Evolutionary conservation across 108 stramenopile genomes (phyloP).

Genomic region (Nitzschia putrida): DNA sequence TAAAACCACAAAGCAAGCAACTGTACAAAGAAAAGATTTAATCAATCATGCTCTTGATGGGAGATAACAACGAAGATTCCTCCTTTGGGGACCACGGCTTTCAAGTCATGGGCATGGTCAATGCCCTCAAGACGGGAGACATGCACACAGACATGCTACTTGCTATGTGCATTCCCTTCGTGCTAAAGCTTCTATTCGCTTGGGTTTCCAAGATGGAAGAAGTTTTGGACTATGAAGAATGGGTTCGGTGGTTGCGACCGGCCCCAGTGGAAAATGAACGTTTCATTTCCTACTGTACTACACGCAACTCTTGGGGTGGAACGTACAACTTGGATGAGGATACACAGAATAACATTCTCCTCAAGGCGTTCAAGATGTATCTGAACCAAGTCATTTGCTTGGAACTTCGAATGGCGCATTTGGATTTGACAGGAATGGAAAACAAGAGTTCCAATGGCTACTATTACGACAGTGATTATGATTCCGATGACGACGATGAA

Average conservation of each 20-base stretch:
- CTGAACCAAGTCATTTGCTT: slow-evolving; percentile 37
- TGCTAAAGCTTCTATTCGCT: slow-evolving; percentile 38
- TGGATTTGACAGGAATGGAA: slow-evolving; percentile 39
- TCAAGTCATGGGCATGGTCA: slow-evolving; percentile 52
- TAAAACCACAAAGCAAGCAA: too few species aligned
- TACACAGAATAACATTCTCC: slow-evolving; percentile 45
- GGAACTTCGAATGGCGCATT: slow-evolving; percentile 24
- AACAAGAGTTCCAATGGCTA: slow-evolving; percentile 11
- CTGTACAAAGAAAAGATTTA: too few species aligned
- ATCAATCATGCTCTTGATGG: too few species aligned
- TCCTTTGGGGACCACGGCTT: slow-evolving; percentile 8
- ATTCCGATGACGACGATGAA: slow-evolving; percentile 12
- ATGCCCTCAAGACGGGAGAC: slow-evolving; percentile 65
- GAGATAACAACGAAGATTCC: background rate
- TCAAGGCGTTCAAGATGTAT: slow-evolving; percentile 54
- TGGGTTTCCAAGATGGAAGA: slow-evolving; percentile 16
- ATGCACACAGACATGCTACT: slow-evolving; percentile 61
- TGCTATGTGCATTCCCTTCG: slow-evolving; percentile 65
- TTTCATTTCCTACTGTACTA: slow-evolving; percentile 28
- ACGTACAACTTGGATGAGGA: slow-evolving; percentile 30
- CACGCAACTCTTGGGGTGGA: slow-evolving; percentile 25
- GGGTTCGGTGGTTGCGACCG: slow-evolving; percentile 1
- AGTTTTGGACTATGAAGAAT: slow-evolving; percentile 6
- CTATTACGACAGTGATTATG: slow-evolving; percentile 30
- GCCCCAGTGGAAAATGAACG: slow-evolving; percentile 25